phyloP scores from a whole-genome alignment of 441 rosid genomes.

The Populus hybrid region DNA sequence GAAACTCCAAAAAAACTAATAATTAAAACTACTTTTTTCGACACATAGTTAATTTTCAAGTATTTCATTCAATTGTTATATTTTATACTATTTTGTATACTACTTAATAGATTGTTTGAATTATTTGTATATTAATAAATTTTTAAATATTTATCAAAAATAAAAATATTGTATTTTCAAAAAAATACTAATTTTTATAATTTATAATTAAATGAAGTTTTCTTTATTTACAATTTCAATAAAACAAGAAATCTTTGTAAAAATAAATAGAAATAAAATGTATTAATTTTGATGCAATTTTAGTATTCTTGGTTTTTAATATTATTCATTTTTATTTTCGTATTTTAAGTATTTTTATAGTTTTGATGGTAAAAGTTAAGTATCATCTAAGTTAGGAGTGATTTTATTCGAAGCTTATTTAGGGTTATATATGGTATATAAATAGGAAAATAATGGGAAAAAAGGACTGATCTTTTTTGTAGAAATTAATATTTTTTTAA shows the following conservation, averaged over 20 bases:
- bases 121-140: no score
- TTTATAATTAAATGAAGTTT: background rate
- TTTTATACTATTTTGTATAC: no score
- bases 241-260: no score
- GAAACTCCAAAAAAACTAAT: no score
- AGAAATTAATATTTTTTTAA: no score
- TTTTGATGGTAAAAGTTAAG: background rate
- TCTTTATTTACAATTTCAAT: background rate
- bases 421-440: background rate
- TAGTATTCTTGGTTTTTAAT: background rate
- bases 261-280: no score
- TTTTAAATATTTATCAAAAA: no score
- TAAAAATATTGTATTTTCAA: background rate
- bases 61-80: background rate
- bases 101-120: background rate
- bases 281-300: background rate
- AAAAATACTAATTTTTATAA: no score
- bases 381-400: background rate
- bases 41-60: background rate
- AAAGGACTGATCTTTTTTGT: background rate
- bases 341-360: background rate
- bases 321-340: no score
- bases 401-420: background rate
- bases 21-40: background rate
- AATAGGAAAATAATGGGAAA: background rate